phyloP scores from a whole-genome alignment of 805 yeast genomes.

The Kuraishia borneana region DNA sequence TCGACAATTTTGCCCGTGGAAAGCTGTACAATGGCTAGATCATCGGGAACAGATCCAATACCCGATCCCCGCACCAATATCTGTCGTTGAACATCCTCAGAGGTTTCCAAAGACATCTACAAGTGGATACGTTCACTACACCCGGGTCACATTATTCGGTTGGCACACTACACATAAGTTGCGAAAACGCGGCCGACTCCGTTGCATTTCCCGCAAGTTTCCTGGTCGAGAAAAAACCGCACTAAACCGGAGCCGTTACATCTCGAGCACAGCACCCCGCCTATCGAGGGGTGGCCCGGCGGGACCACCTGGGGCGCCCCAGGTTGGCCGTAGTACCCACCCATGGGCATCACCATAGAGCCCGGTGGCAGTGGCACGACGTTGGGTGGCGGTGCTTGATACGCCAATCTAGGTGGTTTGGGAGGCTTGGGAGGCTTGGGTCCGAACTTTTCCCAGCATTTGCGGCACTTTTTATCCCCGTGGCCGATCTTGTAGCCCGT shows the following conservation, averaged over 20 bases:
- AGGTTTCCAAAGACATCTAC: too few species aligned
- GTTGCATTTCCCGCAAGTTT: conserved; percentile 49
- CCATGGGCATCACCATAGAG: conserved; percentile 1
- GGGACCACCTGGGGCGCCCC: conserved; percentile 30
- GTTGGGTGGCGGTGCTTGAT: conserved; percentile 14
- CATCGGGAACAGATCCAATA: too few species aligned
- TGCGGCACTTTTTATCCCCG: conserved; percentile 47
- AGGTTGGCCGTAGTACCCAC: conserved; percentile 1
- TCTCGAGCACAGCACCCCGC: conserved; percentile 64
- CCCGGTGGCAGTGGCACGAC: conserved; percentile 9
- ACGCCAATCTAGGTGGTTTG: conserved; percentile 11
- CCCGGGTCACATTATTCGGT: too few species aligned
- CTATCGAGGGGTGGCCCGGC: conserved; percentile 74
- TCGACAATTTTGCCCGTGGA: neutral
- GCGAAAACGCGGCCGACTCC: conserved; percentile 50
- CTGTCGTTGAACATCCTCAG: too few species aligned
- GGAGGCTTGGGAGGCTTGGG: conserved; percentile 8
- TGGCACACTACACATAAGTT: neutral
- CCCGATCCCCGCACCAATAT: too few species aligned
- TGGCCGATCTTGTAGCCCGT: conserved; percentile 55
- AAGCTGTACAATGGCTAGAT: too few species aligned
- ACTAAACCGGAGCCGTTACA: conserved; percentile 59
- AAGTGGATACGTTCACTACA: too few species aligned
- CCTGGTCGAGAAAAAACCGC: conserved; percentile 46
- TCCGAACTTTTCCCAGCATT: conserved; percentile 63